phyloP scores from a whole-genome alignment of 2,329 filamentous ascomycete genomes.

The Teratosphaeria viscida region DNA sequence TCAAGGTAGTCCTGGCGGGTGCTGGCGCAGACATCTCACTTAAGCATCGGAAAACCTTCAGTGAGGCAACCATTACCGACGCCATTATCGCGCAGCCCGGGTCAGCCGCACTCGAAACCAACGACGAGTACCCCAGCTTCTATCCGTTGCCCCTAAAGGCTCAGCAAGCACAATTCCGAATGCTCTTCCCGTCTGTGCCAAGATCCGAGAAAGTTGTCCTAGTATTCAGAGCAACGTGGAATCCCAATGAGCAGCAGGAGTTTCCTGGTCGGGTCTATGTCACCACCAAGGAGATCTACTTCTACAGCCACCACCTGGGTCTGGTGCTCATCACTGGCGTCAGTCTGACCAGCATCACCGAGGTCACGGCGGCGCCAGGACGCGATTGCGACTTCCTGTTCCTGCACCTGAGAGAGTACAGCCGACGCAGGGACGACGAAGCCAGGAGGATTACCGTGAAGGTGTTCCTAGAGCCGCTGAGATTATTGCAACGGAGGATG shows the following conservation, averaged over 20 bases:
- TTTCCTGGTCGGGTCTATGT: constrained; percentile 82
- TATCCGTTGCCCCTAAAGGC: constrained; percentile 65
- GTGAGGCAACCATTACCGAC: constrained; percentile 9
- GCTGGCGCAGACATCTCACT: background rate
- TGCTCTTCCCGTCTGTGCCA: constrained; percentile 75
- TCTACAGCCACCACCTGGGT: constrained; percentile 91
- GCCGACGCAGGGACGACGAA: constrained; percentile 47
- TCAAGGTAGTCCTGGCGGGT: background rate
- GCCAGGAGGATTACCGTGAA: constrained; percentile 76
- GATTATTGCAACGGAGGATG: constrained; percentile 69
- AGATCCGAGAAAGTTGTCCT: constrained; percentile 73
- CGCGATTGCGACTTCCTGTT: constrained; percentile 90
- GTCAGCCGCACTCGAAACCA: constrained; percentile 11
- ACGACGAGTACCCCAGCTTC: constrained; percentile 55
- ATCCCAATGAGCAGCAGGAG: constrained; percentile 61
- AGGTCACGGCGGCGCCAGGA: constrained; percentile 82
- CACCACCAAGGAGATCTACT: constrained; percentile 79
- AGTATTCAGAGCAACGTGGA: constrained; percentile 90
- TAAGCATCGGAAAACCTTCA: constrained; percentile 22
- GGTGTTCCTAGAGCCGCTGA: constrained; percentile 80
- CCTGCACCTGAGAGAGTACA: constrained; percentile 55
- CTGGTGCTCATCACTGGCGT: constrained; percentile 75
- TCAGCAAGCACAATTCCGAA: constrained; percentile 86
- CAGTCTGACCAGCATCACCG: constrained; percentile 64
- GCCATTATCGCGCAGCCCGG: background rate